These are phyloP conservation scores for Penicillium sp. DNA, from an alignment of 2,329 filamentous ascomycete genomes.

Conservation along the genomic window DNA sequence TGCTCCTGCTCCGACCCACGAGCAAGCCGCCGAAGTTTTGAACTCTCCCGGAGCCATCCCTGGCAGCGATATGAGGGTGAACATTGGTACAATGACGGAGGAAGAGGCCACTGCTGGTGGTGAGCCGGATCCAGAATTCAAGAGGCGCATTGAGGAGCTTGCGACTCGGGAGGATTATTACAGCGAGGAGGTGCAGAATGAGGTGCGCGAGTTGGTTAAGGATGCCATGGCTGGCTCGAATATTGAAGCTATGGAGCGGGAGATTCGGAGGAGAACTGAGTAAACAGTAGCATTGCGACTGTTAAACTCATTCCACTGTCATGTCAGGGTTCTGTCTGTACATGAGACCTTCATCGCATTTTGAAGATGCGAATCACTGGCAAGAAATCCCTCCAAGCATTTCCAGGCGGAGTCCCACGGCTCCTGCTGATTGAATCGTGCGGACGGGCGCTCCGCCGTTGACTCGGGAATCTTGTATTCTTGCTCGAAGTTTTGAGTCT, in stretches of 20 bases:
- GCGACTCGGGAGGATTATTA: constrained; percentile 81
- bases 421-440: not conserved
- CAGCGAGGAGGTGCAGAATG: constrained; percentile 72
- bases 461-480: not conserved
- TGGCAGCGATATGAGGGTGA: constrained; percentile 68
- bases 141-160: constrained; percentile 81
- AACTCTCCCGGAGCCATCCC: constrained; percentile 63
- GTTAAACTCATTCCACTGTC: not conserved
- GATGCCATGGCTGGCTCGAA: constrained; percentile 72
- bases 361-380: not conserved
- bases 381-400: not conserved
- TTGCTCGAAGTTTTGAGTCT: not conserved
- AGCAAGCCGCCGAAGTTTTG: constrained; percentile 33
- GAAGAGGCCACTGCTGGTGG: constrained; percentile 54
- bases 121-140: constrained; percentile 77
- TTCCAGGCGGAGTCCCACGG: not conserved
- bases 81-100: constrained; percentile 70
- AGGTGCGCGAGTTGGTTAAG: constrained; percentile 73
- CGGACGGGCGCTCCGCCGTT: not conserved
- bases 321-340: not conserved
- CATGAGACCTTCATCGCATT: not conserved
- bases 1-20: constrained; percentile 24
- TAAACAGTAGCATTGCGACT: constrained; percentile 37
- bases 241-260: constrained; percentile 59
- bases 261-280: constrained; percentile 60